Evolutionary conservation across 2,329 filamentous ascomycete species (phyloP), one percentile per base, ranked within the genome.

Genomic region (Coccinonectria pachysandricola): DNA sequence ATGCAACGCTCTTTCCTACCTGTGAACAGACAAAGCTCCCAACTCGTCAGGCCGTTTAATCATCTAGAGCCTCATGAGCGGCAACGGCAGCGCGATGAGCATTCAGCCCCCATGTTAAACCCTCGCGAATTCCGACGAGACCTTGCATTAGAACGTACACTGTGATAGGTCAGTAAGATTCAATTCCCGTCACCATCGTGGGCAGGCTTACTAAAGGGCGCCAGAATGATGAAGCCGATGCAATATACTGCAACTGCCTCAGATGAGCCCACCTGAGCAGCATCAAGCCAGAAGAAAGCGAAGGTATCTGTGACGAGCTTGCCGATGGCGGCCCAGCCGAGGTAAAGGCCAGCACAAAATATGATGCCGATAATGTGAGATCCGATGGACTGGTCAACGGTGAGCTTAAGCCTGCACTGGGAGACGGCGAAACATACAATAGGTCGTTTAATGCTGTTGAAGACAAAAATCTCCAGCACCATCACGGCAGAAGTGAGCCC

Each of bases 401-500:
- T 46, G 7, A 42, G 46, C 23, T 15, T 15, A 8, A 28, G 8
- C 4, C 2, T 9, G 2, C 7, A 10, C 2, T 3, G 3, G 2
- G 4, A 7, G 6, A 15, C n/a, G 13, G 4, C 8, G 10, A 13
- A 8, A 47, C 61, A 44, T 43, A 69, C 66, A 24, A 53, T 55
- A 26, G 59, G 64, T 26, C 62, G 59, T 39, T 62, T 64, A 50
- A 70, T 66, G 42, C 64, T 69, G 48, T 71, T 71, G 50, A 71
- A 52, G 30, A 57, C 52, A 17, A 64, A 30, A 1, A 62, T 56
- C 50, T 71, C 67, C 16, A 60, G 30, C 7, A 58, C 35, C 36
- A 60, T 64, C 33, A 67, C 49, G 16, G 57, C 24, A 4, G 63
- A 56, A 3, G 57, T 57, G 29, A 63, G 45, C 7, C 45, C 53